Conservation (phyloP, 306 rosid genomes). For the apple (Malus domestica) region DNA sequence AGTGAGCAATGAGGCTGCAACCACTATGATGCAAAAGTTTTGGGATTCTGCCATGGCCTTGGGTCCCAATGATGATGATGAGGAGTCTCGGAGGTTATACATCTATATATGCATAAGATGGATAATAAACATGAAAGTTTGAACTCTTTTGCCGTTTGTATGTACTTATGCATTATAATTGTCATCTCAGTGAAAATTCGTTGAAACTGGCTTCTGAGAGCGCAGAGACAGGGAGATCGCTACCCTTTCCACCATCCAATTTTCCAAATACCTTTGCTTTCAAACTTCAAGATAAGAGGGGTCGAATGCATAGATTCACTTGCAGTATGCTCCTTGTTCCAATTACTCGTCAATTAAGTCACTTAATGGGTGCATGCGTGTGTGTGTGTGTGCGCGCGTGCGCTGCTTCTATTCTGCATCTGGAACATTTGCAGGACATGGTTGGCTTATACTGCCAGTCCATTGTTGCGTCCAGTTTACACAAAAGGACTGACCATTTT, state of each 20-base stretch:
- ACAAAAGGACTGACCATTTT: too few relatives aligned
- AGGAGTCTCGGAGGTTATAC: slow-evolving; percentile 63
- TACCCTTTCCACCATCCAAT: slow-evolving; percentile 27
- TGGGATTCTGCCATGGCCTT: slow-evolving; percentile 98
- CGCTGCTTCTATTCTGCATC: too few relatives aligned
- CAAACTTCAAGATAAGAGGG: slow-evolving; percentile 74
- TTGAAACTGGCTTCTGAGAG: slow-evolving; percentile 69
- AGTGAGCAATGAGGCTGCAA: slow-evolving; percentile 59
- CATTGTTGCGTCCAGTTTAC: too few relatives aligned
- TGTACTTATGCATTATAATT: slow-evolving; percentile 21
- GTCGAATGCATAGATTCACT: slow-evolving; percentile 75
- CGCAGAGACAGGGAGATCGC: slow-evolving; percentile 52
- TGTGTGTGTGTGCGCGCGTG: neutral
- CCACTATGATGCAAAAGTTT: slow-evolving; percentile 76
- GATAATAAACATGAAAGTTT: neutral
- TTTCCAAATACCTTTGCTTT: slow-evolving; percentile 46
- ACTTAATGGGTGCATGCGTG: neutral
- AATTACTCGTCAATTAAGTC: neutral
- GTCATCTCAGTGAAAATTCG: slow-evolving; percentile 60
- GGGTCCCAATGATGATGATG: slow-evolving; percentile 55
- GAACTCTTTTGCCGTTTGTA: neutral
- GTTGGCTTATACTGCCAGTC: too few relatives aligned
- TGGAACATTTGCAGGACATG: too few relatives aligned
- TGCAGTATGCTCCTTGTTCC: slow-evolving; percentile 51
- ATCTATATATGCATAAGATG: slow-evolving; percentile 1